Evolutionary conservation across 768 basidiomycete genomes (phyloP).

Genomic region (Piloderma croceum): DNA sequence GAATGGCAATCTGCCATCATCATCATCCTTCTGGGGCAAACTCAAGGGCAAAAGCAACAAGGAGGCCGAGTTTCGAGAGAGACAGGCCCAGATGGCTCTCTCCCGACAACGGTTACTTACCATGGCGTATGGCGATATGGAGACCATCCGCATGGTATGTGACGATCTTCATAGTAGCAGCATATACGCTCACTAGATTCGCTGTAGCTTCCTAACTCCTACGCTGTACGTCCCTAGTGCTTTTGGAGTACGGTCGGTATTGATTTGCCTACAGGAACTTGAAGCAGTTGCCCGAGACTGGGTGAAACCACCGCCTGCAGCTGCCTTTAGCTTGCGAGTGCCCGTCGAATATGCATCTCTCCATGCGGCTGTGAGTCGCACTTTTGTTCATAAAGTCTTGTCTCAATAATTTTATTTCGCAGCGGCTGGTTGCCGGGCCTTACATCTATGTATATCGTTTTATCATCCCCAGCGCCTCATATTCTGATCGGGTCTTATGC

Average conservation of each 20-base stretch:
- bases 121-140: constrained; percentile 79
- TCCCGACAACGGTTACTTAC: constrained; percentile 74
- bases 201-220: constrained; percentile 61
- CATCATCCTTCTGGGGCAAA: constrained; percentile 54
- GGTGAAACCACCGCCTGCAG: constrained; percentile 82
- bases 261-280: constrained; percentile 52
- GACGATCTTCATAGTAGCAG: not conserved
- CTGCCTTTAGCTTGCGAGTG: constrained; percentile 67
- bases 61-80: constrained; percentile 54
- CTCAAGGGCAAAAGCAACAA: constrained; percentile 65
- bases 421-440: constrained; percentile 77
- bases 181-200: constrained; percentile 8
- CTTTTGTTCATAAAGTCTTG: not conserved
- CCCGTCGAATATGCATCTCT: constrained; percentile 86
- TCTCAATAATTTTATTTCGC: constrained; percentile 13
- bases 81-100: constrained; percentile 59
- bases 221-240: constrained; percentile 40
- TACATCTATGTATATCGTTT: constrained; percentile 68
- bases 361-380: constrained; percentile 65
- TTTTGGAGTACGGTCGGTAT: constrained; percentile 4
- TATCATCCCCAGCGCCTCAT: constrained; percentile 4
- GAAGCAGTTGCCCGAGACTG: constrained; percentile 77
- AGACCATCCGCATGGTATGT: constrained; percentile 71
- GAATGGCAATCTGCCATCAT: constrained; percentile 52
- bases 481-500: constrained; percentile 9